These are phyloP conservation scores for Kwoniella shandongensis DNA, from an alignment of 768 basidiomycete genomes.

Conservation along the genomic window DNA sequence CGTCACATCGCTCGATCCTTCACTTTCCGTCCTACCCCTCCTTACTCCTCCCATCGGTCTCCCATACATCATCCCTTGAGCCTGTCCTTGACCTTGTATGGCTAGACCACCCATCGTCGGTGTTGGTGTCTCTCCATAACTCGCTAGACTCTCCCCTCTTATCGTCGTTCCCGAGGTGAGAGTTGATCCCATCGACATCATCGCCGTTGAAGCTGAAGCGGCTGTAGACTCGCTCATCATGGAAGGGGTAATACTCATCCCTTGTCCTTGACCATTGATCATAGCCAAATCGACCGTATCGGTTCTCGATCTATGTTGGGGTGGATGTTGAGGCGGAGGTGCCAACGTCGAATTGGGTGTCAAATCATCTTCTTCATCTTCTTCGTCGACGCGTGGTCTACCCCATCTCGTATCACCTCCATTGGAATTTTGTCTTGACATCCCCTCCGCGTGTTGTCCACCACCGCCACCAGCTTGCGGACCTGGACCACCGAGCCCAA, in stretches of 20 bases:
- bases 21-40: constrained; percentile 11
- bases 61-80: constrained; percentile 16
- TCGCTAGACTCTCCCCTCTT: constrained; percentile 20
- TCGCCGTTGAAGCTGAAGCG: neutral
- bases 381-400: constrained; percentile 13
- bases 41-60: constrained; percentile 9
- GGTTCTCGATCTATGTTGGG: neutral
- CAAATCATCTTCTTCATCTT: constrained; percentile 16
- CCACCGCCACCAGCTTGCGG: neutral
- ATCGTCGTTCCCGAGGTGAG: constrained; percentile 11
- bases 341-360: neutral
- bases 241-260: neutral
- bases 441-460: neutral
- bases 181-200: constrained; percentile 3
- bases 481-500: constrained; percentile 9
- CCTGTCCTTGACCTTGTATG: neutral
- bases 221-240: constrained; percentile 3
- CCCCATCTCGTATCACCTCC: constrained; percentile 12
- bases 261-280: neutral
- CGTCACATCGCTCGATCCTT: constrained; percentile 7
- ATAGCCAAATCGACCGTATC: neutral
- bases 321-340: no score
- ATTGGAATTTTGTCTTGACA: constrained; percentile 21
- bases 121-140: constrained; percentile 18
- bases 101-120: neutral